These are phyloP conservation scores for Poterioochromonas sp. DNA, from an alignment of 352 stramenopile species.

Conservation along the genomic window DNA sequence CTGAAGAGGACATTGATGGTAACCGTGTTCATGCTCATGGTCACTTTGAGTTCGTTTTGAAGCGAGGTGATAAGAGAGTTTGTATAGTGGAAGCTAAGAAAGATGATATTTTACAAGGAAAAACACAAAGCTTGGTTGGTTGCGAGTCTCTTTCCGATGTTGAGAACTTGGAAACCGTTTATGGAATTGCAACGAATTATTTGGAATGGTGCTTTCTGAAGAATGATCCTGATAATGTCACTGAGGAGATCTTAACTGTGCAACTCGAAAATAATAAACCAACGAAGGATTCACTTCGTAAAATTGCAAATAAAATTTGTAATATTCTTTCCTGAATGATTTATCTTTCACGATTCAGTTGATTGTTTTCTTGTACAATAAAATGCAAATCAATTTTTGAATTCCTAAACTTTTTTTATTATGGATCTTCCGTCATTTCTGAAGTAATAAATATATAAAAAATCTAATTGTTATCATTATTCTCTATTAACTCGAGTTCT, in stretches of 20 bases:
- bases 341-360: too few relatives aligned
- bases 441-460: too few relatives aligned
- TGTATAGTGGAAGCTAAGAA: constrained; percentile 54
- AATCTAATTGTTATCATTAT: too few relatives aligned
- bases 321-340: neutral
- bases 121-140: constrained; percentile 49
- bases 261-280: constrained; percentile 3
- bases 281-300: neutral
- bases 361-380: too few relatives aligned
- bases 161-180: constrained; percentile 47
- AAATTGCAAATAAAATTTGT: neutral
- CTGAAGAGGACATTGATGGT: constrained; percentile 38
- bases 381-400: too few relatives aligned
- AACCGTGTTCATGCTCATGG: constrained; percentile 48
- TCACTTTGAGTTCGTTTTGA: constrained; percentile 52
- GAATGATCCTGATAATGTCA: constrained; percentile 46
- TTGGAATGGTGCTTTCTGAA: constrained; percentile 47
- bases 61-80: constrained; percentile 48
- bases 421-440: too few relatives aligned
- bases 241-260: constrained; percentile 38
- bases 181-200: constrained; percentile 53
- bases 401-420: too few relatives aligned
- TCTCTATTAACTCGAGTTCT: too few relatives aligned
- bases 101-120: constrained; percentile 50
- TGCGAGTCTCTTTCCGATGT: constrained; percentile 50